Evolutionary conservation across 495 filamentous ascomycete genomes (phyloP).

Genomic region (Rhypophila decipiens): DNA sequence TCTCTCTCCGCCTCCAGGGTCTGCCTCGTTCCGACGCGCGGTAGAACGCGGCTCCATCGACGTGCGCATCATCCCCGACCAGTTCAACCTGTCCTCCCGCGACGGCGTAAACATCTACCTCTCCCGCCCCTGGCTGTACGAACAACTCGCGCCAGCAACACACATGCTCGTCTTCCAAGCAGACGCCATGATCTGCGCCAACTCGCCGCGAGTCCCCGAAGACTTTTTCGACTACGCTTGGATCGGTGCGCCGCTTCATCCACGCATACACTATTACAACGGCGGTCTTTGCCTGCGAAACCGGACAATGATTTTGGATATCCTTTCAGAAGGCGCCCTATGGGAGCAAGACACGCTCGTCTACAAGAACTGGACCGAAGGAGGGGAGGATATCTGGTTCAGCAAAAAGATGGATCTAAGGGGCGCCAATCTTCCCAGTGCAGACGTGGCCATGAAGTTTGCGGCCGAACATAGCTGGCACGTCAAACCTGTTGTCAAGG

Average conservation of each 20-base stretch:
- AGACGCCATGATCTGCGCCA: conserved; percentile 28
- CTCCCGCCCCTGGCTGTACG: conserved; percentile 21
- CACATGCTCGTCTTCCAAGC: conserved; percentile 28
- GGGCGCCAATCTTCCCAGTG: conserved; percentile 6
- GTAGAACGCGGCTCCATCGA: conserved; percentile 4
- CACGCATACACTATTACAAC: conserved; percentile 16
- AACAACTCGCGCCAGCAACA: conserved; percentile 18
- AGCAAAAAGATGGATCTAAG: conserved; percentile 7
- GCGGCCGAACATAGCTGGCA: conserved; percentile 5
- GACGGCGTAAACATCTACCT: conserved; percentile 13
- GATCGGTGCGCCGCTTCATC: conserved; percentile 21
- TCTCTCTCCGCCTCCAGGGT: too few relatives aligned
- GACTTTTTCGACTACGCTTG: conserved; percentile 28
- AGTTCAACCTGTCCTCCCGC: conserved; percentile 6
- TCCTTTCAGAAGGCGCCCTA: conserved; percentile 4
- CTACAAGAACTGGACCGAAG: background rate
- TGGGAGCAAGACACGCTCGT: conserved; percentile 14
- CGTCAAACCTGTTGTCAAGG: background rate
- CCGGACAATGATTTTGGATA: conserved; percentile 17
- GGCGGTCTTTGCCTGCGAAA: conserved; percentile 27
- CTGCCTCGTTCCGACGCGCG: conserved; percentile 1
- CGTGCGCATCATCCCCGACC: conserved; percentile 9
- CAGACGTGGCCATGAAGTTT: conserved; percentile 3
- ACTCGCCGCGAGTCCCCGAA: conserved; percentile 20
- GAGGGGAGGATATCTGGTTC: conserved; percentile 30